Evolutionary conservation across 2,329 filamentous ascomycete species (phyloP).

Genomic region (Fusarium begoniae): DNA sequence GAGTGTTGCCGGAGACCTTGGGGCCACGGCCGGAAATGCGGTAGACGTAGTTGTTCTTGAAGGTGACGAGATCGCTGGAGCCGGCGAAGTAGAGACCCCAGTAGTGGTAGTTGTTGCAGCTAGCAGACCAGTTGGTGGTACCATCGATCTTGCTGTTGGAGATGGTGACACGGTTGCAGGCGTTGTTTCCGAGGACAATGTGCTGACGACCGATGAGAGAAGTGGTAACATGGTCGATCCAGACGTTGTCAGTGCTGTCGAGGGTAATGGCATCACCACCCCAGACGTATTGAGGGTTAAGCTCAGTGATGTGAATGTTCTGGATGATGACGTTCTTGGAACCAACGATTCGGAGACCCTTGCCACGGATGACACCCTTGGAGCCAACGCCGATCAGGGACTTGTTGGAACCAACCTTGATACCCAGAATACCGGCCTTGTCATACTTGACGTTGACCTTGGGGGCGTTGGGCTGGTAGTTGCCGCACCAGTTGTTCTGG

Average conservation of each 20-base stretch:
- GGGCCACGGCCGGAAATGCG: slow-evolving; percentile 65
- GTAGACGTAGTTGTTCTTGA: slow-evolving; percentile 70
- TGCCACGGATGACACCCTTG: slow-evolving; percentile 65
- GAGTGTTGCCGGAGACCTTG: slow-evolving; percentile 65
- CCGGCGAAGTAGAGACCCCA: slow-evolving; percentile 68
- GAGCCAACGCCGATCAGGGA: slow-evolving; percentile 62
- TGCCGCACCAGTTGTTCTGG: slow-evolving; percentile 66
- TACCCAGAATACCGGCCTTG: slow-evolving; percentile 60
- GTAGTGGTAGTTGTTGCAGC: slow-evolving; percentile 68
- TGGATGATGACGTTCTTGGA: slow-evolving; percentile 68
- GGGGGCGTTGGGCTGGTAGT: slow-evolving; percentile 63
- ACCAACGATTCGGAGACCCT: slow-evolving; percentile 61
- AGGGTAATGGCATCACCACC: slow-evolving; percentile 67
- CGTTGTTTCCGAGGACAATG: slow-evolving; percentile 64
- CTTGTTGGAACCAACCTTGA: slow-evolving; percentile 66
- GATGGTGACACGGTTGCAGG: slow-evolving; percentile 65
- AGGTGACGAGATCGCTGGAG: slow-evolving; percentile 62
- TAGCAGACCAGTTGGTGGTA: slow-evolving; percentile 61
- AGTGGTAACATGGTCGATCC: slow-evolving; percentile 65
- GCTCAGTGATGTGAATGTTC: slow-evolving; percentile 64
- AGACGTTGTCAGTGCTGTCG: slow-evolving; percentile 55
- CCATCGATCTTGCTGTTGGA: slow-evolving; percentile 70
- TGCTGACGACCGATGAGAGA: slow-evolving; percentile 68
- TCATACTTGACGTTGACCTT: slow-evolving; percentile 58
- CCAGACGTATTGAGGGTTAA: slow-evolving; percentile 68